Evolutionary conservation across 768 basidiomycete genomes (phyloP).

Genomic region (Asterophora lycoperdoides): DNA sequence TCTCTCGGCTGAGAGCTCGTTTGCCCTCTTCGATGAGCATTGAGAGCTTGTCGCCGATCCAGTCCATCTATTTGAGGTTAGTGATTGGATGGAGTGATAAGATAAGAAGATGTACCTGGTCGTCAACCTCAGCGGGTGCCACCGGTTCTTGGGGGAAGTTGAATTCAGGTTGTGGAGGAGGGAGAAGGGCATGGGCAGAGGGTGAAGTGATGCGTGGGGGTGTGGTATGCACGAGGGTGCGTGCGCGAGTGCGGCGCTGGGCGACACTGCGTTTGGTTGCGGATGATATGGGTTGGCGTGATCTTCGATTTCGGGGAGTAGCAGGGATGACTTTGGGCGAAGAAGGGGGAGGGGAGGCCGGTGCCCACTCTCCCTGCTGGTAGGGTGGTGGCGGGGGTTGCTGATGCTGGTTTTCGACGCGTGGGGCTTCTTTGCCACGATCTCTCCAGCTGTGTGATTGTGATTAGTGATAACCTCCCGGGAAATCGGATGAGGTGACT

Average conservation of each 20-base stretch:
- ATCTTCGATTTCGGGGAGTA: conserved; percentile 35
- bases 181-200: conserved; percentile 20
- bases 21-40: conserved; percentile 76
- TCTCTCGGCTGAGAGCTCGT: conserved; percentile 68
- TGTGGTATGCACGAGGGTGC: conserved; percentile 21
- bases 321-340: conserved; percentile 24
- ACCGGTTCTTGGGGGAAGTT: conserved; percentile 33
- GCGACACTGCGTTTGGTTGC: conserved; percentile 28
- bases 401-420: conserved; percentile 14
- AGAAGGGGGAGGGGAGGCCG: conserved; percentile 23
- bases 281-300: conserved; percentile 27
- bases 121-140: conserved; percentile 37
- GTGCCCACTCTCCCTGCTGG: conserved; percentile 55
- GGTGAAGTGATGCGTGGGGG: conserved; percentile 14
- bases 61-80: conserved; percentile 58
- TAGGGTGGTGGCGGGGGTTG: conserved; percentile 59
- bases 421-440: conserved; percentile 50
- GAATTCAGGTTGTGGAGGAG: conserved; percentile 37
- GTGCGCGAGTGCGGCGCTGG: conserved; percentile 29
- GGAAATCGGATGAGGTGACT: conserved; percentile 26
- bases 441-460: conserved; percentile 61
- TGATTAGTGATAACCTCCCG: conserved; percentile 4
- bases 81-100: not conserved
- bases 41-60: conserved; percentile 70
- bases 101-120: conserved; percentile 33